Evolutionary conservation across 2,329 filamentous ascomycete genomes (phyloP).

Genomic region (Venturia aucupariae): DNA sequence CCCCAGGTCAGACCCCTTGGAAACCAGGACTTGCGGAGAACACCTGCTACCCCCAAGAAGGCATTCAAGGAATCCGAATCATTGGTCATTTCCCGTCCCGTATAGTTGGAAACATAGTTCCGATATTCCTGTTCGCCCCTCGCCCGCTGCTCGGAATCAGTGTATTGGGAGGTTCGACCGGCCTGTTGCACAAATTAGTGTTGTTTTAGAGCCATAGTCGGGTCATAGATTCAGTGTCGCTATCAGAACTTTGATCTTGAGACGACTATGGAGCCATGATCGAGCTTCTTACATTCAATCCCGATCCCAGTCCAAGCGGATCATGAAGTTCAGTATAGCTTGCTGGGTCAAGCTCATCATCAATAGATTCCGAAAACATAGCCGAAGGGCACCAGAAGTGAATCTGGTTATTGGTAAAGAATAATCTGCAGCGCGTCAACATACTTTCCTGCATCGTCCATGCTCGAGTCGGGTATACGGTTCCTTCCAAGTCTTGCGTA

Average conservation of each 20-base stretch:
- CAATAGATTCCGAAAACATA: conserved; percentile 2
- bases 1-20: background rate
- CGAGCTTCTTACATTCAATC: background rate
- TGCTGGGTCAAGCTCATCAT: conserved; percentile 1
- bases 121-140: background rate
- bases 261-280: background rate
- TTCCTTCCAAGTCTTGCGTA: background rate
- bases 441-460: conserved; percentile 12
- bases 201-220: background rate
- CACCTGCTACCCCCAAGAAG: conserved; percentile 1
- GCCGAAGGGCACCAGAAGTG: conserved; percentile 8
- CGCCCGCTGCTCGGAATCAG: background rate
- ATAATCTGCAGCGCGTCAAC: background rate
- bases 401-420: conserved; percentile 7
- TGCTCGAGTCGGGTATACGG: background rate
- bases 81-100: conserved; percentile 1
- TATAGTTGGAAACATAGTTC: conserved; percentile 1
- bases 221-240: no score
- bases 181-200: background rate
- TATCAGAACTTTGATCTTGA: no score
- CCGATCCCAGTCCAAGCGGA: background rate
- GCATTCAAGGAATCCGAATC: conserved; percentile 12
- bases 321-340: background rate
- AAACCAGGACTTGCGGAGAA: conserved; percentile 7
- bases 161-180: background rate